Conservation (phyloP, 148 eudicot species). For the Rhododendron simsii region DNA sequence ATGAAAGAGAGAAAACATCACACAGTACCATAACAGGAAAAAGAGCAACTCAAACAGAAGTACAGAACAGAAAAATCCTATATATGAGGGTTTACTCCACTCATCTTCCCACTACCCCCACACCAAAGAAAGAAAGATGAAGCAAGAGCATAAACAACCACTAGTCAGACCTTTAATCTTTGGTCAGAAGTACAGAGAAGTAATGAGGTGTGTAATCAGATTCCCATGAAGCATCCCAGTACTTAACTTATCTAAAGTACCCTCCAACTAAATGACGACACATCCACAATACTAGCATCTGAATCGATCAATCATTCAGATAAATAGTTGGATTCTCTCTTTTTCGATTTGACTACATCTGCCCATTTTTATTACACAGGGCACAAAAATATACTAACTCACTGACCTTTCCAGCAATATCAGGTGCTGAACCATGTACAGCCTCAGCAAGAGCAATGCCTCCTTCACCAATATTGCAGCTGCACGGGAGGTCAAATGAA, state of each 20-base stretch:
- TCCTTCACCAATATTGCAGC: slow-evolving; percentile 96
- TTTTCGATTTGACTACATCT: background rate
- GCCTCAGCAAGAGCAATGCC: slow-evolving; percentile 99
- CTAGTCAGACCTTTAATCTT: background rate
- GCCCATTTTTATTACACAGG: background rate
- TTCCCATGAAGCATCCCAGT: background rate
- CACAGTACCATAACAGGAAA: background rate
- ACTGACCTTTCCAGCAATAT: slow-evolving; percentile 96
- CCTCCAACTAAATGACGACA: background rate
- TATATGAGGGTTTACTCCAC: background rate
- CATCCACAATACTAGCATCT: background rate
- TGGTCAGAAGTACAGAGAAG: background rate
- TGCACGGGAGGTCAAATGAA: slow-evolving; percentile 20
- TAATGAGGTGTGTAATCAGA: background rate
- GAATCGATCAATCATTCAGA: background rate
- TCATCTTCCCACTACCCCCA: background rate
- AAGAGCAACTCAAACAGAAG: background rate
- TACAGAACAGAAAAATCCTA: background rate
- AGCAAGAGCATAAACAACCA: background rate
- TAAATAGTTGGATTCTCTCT: background rate
- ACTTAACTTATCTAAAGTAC: background rate
- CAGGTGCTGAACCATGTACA: slow-evolving; percentile 99
- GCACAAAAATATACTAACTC: background rate
- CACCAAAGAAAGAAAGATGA: no score
- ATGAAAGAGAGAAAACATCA: background rate